Evolutionary conservation across 768 basidiomycete species (phyloP).

Genomic region (Suillus cothurnatus): DNA sequence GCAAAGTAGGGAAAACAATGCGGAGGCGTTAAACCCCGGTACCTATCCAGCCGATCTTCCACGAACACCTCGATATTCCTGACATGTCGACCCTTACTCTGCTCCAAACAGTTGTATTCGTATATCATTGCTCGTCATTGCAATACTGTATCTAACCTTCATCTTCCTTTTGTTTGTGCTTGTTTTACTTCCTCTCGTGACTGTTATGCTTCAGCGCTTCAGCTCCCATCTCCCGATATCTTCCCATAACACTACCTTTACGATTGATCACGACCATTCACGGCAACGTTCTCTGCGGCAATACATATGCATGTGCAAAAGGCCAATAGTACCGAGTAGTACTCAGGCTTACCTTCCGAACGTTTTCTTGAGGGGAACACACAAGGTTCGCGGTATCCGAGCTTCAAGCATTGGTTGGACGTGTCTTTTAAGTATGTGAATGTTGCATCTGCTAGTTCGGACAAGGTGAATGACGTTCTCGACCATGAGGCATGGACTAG

Average conservation of each 20-base stretch:
- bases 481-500: background rate
- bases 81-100: background rate
- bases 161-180: background rate
- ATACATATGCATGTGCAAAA: background rate
- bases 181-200: background rate
- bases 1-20: conserved; percentile 27
- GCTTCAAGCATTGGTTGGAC: background rate
- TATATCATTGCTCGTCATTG: background rate
- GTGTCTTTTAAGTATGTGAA: background rate
- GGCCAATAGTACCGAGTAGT: background rate
- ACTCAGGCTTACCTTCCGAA: background rate
- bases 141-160: background rate
- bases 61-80: background rate
- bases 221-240: background rate
- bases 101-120: background rate
- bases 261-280: background rate
- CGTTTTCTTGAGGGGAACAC: background rate
- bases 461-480: background rate
- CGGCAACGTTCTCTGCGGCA: background rate
- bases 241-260: background rate
- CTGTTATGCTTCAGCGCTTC: background rate
- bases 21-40: conserved; percentile 20
- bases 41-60: background rate
- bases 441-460: background rate
- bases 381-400: background rate